Base-by-base conservation (phyloP, 768 basidiomycete genomes). In the Cystobasidium tubakii region DNA sequence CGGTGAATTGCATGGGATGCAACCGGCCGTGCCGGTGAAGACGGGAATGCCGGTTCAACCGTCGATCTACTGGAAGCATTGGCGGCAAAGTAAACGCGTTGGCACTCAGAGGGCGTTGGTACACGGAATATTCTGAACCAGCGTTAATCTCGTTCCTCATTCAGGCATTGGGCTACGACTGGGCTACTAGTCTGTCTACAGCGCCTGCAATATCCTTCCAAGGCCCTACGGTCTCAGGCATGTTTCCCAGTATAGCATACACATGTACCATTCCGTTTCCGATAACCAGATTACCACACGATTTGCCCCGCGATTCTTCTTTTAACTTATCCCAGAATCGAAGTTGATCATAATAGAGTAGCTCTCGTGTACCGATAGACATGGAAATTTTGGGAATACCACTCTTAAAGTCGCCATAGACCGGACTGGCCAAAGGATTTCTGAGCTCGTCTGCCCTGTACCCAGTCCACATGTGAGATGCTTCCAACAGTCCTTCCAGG, bases 241-340 rank as follows among this genome's bases (percentile, higher is more conserved):
- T 65, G 36, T 42, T 33, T 3, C 39, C 36, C 17, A 43, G 27
- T 31, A 65, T 65, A 9, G 39, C 63, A 65, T 65, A 65, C 10
- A 65, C 63, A 65, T 65, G 63, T 23, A 65, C 44, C 63, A 65
- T 65, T 17, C 36, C 44, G 39, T 65, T 27, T 3, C 63, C 63
- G 1, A 65, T 43, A 65, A 65, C 63, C 4, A 65, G 39, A 2
- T 29, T 34, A 1, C 44, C 44, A 42, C 63, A 42, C 15, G 36
- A 42, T 17, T 13, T 27, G 44, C 44, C 39, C 34, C 25, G 15
- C n/a, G 63, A 65, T 23, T 42, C 33, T 42, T 65, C 19, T 34
- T 43, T 2, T 4, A 65, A 33, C 34, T 65, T 65, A 2, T 46
- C 23, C 63, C 63, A 65, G 27, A 65, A 65, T 36, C 27, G 31